A percentile compares a stretch with the other conserved stretches of the same genome.
Conservation (phyloP, 75 land plant genomes). For the Cunninghamia lanceolata region DNA sequence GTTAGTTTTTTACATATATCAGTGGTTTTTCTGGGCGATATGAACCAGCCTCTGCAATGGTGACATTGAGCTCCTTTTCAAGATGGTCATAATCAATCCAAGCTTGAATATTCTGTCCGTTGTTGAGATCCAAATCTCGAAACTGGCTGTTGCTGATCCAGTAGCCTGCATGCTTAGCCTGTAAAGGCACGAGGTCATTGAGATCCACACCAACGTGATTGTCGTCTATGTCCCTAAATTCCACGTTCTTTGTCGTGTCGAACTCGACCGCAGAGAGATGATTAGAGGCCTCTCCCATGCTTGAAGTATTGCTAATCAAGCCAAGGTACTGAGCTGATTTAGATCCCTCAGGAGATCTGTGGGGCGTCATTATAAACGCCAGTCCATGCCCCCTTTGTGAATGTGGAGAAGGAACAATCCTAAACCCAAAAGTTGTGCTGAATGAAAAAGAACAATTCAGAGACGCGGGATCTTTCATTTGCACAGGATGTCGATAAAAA, state of each 20-base stretch:
- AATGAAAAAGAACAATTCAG: neutral
- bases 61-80: too few relatives aligned
- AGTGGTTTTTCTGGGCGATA: too few relatives aligned
- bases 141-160: neutral
- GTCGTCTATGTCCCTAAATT: constrained; percentile 31
- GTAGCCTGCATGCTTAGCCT: constrained; percentile 29
- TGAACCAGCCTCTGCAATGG: too few relatives aligned
- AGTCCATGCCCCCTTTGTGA: neutral
- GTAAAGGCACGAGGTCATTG: constrained; percentile 33
- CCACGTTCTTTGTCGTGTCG: constrained; percentile 39
- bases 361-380: neutral
- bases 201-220: constrained; percentile 65
- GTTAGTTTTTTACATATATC: too few relatives aligned
- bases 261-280: constrained; percentile 64
- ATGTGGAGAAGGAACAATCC: neutral
- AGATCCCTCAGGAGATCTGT: neutral
- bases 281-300: constrained; percentile 7
- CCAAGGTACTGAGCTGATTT: constrained; percentile 28
- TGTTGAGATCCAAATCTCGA: too few relatives aligned
- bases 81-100: too few relatives aligned
- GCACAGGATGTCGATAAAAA: neutral
- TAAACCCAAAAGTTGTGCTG: neutral
- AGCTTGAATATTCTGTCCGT: too few relatives aligned
- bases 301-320: constrained; percentile 21
- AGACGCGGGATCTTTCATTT: neutral